Percentiles rank a stretch among this genome's conserved stretches.
phyloP scores from a whole-genome alignment of 345 rosid species.

The Brassica juncea region DNA sequence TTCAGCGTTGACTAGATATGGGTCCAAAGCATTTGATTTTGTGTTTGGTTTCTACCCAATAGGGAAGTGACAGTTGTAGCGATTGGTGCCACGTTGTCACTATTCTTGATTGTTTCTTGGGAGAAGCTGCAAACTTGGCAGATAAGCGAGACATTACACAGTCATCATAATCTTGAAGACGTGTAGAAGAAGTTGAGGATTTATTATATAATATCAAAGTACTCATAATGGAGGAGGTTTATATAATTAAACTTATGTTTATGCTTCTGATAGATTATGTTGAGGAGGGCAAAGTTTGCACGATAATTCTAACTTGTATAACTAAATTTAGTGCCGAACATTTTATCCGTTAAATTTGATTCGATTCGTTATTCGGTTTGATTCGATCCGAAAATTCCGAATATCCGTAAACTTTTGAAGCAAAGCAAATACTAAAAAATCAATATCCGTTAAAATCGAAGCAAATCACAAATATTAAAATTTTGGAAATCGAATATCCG shows the following conservation, averaged over 20 bases:
- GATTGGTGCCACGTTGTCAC: neutral
- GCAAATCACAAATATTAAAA: too few relatives aligned
- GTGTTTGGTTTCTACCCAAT: conserved; percentile 9
- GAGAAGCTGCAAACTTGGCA: neutral
- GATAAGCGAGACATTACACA: neutral
- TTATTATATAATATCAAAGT: neutral
- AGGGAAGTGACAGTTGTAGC: neutral
- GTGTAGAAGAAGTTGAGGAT: conserved; percentile 9
- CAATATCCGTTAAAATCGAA: too few relatives aligned
- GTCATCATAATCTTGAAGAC: neutral
- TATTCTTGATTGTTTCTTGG: conserved; percentile 11
- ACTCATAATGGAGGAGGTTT: neutral
- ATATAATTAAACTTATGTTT: conserved; percentile 4
- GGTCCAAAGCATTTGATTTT: conserved; percentile 29
- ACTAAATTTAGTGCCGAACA: neutral
- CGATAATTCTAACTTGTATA: conserved; percentile 22
- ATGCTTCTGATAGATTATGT: neutral
- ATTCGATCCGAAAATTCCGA: too few relatives aligned
- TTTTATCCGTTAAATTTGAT: too few relatives aligned
- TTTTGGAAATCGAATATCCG: too few relatives aligned
- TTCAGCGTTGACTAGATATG: conserved; percentile 25
- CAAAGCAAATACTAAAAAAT: too few relatives aligned
- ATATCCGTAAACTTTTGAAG: too few relatives aligned
- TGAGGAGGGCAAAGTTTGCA: conserved; percentile 19
- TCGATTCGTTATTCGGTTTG: too few relatives aligned